Conservation (phyloP, 192 early-diverging fungal species). For the Podochytrium sp. region DNA sequence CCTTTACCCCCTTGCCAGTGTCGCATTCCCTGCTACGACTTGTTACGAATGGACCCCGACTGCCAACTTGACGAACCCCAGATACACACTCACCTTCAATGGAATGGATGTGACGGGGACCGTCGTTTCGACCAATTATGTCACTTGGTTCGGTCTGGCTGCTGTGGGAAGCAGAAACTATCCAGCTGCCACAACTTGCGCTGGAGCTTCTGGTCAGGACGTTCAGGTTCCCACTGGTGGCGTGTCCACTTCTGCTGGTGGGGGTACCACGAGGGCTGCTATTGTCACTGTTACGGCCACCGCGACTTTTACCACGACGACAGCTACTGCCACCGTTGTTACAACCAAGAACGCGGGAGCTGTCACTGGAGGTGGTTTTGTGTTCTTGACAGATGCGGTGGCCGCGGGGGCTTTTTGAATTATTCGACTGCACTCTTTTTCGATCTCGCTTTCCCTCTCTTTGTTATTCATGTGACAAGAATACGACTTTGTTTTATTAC, state of each 20-base stretch:
- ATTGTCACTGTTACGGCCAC: background rate
- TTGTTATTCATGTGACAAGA: no score
- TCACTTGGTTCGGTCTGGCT: conserved; percentile 13
- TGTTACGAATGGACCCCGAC: conserved; percentile 24
- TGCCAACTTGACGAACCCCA: background rate
- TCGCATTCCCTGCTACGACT: conserved; percentile 20
- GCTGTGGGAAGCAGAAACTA: background rate
- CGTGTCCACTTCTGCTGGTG: background rate
- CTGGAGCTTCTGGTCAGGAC: background rate
- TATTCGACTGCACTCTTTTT: background rate
- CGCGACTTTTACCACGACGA: background rate
- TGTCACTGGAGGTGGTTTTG: background rate
- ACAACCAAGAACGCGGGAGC: background rate
- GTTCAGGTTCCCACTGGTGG: background rate
- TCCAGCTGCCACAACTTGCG: background rate
- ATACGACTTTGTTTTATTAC: no score
- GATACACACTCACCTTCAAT: conserved; percentile 8
- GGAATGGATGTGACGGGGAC: background rate
- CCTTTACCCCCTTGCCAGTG: background rate
- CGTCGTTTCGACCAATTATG: conserved; percentile 1
- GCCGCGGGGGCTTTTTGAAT: background rate
- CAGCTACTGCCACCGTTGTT: background rate
- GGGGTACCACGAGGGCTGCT: background rate
- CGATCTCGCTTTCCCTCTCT: background rate
- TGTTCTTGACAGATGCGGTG: background rate